Evolutionary conservation across 306 rosid genomes (phyloP), one percentile per base, ranked within the genome.

Genomic region (Fagus crenata): DNA sequence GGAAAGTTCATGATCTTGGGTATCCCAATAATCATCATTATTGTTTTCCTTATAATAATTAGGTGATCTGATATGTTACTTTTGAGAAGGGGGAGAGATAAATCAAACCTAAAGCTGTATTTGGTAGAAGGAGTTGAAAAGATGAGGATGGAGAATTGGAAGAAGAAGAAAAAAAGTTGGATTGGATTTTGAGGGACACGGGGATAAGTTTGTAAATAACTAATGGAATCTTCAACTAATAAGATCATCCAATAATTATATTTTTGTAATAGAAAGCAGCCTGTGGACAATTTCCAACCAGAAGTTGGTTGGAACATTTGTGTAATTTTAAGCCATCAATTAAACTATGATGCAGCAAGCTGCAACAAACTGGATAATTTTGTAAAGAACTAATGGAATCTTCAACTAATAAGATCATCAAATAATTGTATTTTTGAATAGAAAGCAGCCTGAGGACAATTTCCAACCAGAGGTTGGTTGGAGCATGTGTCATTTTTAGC

Each of bases 251-350:
- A 46, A 40, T 63, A 71, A 41, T 28, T 12, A 64, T 56, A 54
- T 53, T 69, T 37, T 15, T 61, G 32, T 37, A 37, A 65, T 42
- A 37, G 61, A 63, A 75, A 73, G 71, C 28, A 39, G 18, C 49
- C 73, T 17, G 37, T n/a, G 49, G 37, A 78, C 37, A 56, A 36
- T 42, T 36, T 28, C 61, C 76, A 72, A 42, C 31, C 64, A 46
- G 49, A 53, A 49, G 71, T 75, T 58, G 60, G 60, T 72, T 43
- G 40, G 69, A 65, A 60, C 73, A 55, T 80, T 32, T 73, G 73
- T 76, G 42, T 43, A 56, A 36, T 53, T 42, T 56, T 32, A 7
- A 32, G 40, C 39, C 6, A 31, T 60, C 39, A 60, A 12, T 65
- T n/a, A 39, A 65, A 65, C 70, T 37, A 65, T n/a, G 31, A 65